Base-by-base conservation (phyloP, 139 green algal species). In the Axilococcus clingmanii region DNA sequence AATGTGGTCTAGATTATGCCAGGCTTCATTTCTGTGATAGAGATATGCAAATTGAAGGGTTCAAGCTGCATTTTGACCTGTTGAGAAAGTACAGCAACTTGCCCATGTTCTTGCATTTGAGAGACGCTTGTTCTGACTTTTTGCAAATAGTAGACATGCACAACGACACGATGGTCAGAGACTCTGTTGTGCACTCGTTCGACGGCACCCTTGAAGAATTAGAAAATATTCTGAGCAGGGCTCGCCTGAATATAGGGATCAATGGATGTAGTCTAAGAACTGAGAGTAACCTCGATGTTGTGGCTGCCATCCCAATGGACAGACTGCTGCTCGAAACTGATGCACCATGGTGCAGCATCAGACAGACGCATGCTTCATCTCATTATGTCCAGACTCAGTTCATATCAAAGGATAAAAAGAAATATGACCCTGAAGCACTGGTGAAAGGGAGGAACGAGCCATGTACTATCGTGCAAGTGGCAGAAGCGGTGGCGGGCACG, bases 391-490 rank as follows among this genome's bases (percentile, higher is more conserved):
- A 34, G 9, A 73, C 64, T 9, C 48, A 7, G 7, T 37, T 25
- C 16, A 41, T 61, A 41, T 66, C 78, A 28, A 81, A 78, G 35
- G 81, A 90, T 48, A 74, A 77, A 35, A 91, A 93, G 61, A 94
- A 89, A 53, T 56, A 88, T 40, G 68, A 77, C 16, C 31, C 40
- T 0, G 54, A 32, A 2, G 49, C 38, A 23, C 61, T 77, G 20
- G 78, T 95, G 23, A 95, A 95, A 70, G 71, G 79, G n/a, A 60
- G 86, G 12, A 94, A 89, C 52, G 86, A 95, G 71, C 86, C 86
- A 3, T 82, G 71, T 58, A 85, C 77, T 56, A 76, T 91, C 19
- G 40, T 59, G 19, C 54, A 74, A 62, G 73, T 79, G 24, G 49
- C 83, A 47, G 72, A 91, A 48, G 80, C 79, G 20, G 54, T 91